Evolutionary conservation across 257 asterid species (phyloP).

Genomic region (Capsicum pubescens): DNA sequence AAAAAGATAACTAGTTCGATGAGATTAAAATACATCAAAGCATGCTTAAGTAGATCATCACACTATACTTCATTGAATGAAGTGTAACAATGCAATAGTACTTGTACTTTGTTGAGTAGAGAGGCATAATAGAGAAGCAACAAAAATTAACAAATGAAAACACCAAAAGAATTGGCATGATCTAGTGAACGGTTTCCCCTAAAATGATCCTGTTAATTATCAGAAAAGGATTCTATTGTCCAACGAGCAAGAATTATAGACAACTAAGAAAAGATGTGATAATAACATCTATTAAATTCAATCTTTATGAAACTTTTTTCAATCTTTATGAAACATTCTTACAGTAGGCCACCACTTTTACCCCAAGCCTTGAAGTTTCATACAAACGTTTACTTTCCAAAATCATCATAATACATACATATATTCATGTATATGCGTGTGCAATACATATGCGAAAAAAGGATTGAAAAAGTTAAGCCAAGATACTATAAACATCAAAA

Average conservation of each 20-base stretch:
- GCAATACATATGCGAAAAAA: too few species aligned
- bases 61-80: neutral
- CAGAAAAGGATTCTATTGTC: conserved; percentile 2
- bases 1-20: neutral
- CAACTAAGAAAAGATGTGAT: neutral
- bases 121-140: neutral
- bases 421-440: too few species aligned
- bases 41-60: conserved; percentile 3
- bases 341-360: neutral
- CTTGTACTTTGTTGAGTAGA: conserved; percentile 11
- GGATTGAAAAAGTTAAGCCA: too few species aligned
- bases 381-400: too few species aligned
- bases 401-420: too few species aligned
- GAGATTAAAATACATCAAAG: neutral
- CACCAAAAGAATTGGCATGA: too few species aligned
- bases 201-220: neutral
- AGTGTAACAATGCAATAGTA: neutral
- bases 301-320: too few species aligned
- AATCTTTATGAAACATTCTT: neutral
- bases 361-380: too few species aligned
- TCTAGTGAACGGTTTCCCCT: too few species aligned
- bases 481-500: too few species aligned
- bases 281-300: conserved; percentile 3
- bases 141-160: neutral
- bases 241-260: neutral